phyloP scores from a whole-genome alignment of 805 yeast species.

The Metschnikowia kunwiensis region DNA sequence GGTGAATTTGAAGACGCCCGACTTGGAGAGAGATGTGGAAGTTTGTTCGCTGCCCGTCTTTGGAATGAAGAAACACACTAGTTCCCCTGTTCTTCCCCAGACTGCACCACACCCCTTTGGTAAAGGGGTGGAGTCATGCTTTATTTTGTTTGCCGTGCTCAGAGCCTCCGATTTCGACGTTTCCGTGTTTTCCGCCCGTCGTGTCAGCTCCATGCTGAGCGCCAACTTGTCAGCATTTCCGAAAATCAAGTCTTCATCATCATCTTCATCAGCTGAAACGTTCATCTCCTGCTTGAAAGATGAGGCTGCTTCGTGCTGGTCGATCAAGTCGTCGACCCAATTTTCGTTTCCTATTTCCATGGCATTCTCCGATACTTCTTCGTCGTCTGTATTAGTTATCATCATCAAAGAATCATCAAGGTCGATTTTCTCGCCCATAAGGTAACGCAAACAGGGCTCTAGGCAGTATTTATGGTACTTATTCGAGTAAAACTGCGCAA shows the following conservation, averaged over 20 bases:
- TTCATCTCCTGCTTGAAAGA: conserved; percentile 21
- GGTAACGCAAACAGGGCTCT: conserved; percentile 71
- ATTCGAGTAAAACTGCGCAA: conserved; percentile 54
- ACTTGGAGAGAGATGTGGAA: conserved; percentile 40
- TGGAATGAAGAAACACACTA: conserved; percentile 79
- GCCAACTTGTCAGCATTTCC: conserved; percentile 33
- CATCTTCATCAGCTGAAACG: conserved; percentile 25
- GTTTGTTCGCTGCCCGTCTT: conserved; percentile 37
- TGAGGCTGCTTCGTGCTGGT: conserved; percentile 31
- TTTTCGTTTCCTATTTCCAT: conserved; percentile 40
- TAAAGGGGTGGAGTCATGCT: conserved; percentile 73
- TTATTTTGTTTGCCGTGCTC: conserved; percentile 5
- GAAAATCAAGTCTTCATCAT: conserved; percentile 33
- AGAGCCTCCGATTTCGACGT: conserved; percentile 1
- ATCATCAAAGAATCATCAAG: conserved; percentile 34
- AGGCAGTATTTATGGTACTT: conserved; percentile 62
- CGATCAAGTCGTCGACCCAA: conserved; percentile 42
- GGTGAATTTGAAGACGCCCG: conserved; percentile 42
- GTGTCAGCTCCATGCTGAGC: conserved; percentile 8
- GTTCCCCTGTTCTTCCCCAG: conserved; percentile 76
- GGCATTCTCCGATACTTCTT: conserved; percentile 18
- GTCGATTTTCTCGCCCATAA: conserved; percentile 75
- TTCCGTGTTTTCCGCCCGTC: neutral
- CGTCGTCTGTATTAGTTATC: conserved; percentile 22
- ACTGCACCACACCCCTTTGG: conserved; percentile 93